These are phyloP conservation scores for Phytopythium oedochilum DNA, from an alignment of 352 stramenopile species.

Conservation along the genomic window DNA sequence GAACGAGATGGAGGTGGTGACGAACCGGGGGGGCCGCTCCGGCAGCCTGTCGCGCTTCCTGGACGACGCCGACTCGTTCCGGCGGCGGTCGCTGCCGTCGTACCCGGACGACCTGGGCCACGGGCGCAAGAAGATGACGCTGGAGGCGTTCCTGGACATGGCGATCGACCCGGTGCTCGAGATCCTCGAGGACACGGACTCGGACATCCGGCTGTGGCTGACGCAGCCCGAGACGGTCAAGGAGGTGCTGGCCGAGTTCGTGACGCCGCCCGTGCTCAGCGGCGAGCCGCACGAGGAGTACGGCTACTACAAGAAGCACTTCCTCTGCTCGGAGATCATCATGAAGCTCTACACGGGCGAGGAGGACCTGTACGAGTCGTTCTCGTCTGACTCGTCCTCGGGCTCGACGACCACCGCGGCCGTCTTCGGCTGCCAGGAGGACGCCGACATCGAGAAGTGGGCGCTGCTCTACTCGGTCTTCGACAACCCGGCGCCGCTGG, in stretches of 20 bases:
- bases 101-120: conserved; percentile 57
- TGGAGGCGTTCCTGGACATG: conserved; percentile 70
- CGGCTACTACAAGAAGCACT: conserved; percentile 87
- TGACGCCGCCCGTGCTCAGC: conserved; percentile 67
- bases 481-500: conserved; percentile 61
- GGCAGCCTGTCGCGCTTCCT: conserved; percentile 80
- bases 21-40: conserved; percentile 59
- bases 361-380: conserved; percentile 86
- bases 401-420: conserved; percentile 56
- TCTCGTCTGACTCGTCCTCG: conserved; percentile 77
- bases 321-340: conserved; percentile 88
- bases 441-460: conserved; percentile 73
- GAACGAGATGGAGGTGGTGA: conserved; percentile 84
- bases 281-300: conserved; percentile 85
- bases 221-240: conserved; percentile 76
- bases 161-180: conserved; percentile 84
- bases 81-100: conserved; percentile 66
- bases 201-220: conserved; percentile 79
- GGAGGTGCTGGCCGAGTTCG: conserved; percentile 73
- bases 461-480: conserved; percentile 82
- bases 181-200: conserved; percentile 83
- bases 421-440: conserved; percentile 79
- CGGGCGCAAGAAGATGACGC: conserved; percentile 63
- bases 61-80: conserved; percentile 67
- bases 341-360: conserved; percentile 89